These are phyloP conservation scores for Colletotrichum somersetense DNA, from an alignment of 2,329 filamentous ascomycete genomes.

Conservation along the genomic window DNA sequence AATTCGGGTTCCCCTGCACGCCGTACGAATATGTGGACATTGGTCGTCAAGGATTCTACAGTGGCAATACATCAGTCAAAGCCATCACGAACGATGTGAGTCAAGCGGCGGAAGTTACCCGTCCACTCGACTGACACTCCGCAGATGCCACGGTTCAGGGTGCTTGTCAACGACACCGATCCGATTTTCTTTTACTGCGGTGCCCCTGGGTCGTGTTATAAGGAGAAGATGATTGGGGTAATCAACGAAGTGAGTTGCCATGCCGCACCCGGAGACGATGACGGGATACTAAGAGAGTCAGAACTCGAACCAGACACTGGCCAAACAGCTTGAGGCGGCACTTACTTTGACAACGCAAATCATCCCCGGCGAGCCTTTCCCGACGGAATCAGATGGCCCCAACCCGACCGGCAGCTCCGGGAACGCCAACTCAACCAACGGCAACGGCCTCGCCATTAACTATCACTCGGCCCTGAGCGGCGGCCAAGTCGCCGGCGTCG, in stretches of 20 bases:
- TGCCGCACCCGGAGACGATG: not conserved
- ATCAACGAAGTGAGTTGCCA: slow-evolving; percentile 72
- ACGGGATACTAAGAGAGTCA: slow-evolving; percentile 40
- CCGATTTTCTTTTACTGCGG: slow-evolving; percentile 80
- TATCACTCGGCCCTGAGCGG: slow-evolving; percentile 44
- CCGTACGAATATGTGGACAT: slow-evolving; percentile 67
- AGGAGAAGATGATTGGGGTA: slow-evolving; percentile 79
- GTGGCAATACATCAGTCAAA: slow-evolving; percentile 61
- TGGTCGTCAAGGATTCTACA: slow-evolving; percentile 66
- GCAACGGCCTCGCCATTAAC: slow-evolving; percentile 34
- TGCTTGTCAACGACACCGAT: slow-evolving; percentile 69
- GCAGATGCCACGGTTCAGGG: slow-evolving; percentile 57
- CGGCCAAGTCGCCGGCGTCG: slow-evolving; percentile 72
- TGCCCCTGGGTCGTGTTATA: slow-evolving; percentile 73
- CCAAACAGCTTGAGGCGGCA: slow-evolving; percentile 61
- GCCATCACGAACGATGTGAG: slow-evolving; percentile 61
- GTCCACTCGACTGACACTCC: slow-evolving; percentile 50
- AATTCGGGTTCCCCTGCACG: slow-evolving; percentile 71
- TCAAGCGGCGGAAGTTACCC: slow-evolving; percentile 7
- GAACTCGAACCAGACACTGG: slow-evolving; percentile 63
- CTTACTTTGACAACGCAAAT: slow-evolving; percentile 64
- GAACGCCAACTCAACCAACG: slow-evolving; percentile 24
- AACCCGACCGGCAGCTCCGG: slow-evolving; percentile 28
- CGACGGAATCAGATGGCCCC: slow-evolving; percentile 57
- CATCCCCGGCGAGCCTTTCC: slow-evolving; percentile 67